Evolutionary conservation across 2,329 filamentous ascomycete genomes (phyloP).

Genomic region (Curvularia verruculosa): DNA sequence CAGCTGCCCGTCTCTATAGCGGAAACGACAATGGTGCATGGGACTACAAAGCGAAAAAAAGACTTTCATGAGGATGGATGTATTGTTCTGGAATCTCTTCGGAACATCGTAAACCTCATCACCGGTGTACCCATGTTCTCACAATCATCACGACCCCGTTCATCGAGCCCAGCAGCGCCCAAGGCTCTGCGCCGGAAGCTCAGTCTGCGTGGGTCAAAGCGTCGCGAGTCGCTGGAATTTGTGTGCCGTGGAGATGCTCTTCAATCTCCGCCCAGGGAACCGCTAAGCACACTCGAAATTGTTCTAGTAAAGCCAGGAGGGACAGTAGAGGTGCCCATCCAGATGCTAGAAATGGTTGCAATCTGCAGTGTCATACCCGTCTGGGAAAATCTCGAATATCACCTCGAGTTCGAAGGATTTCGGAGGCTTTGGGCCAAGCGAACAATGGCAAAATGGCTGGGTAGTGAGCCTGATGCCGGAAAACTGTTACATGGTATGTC

Average conservation of each 20-base stretch:
- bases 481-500: constrained; percentile 30
- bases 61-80: constrained; percentile 26
- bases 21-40: constrained; percentile 21
- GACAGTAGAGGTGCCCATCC: constrained; percentile 22
- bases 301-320: constrained; percentile 31
- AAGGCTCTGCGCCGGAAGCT: constrained; percentile 14
- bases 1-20: constrained; percentile 34
- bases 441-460: constrained; percentile 28
- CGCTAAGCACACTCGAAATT: constrained; percentile 30
- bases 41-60: constrained; percentile 31
- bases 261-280: constrained; percentile 8
- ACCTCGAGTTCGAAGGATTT: constrained; percentile 31
- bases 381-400: constrained; percentile 27
- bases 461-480: constrained; percentile 30
- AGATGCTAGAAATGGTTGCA: constrained; percentile 27
- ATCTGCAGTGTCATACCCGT: constrained; percentile 30
- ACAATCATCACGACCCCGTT: constrained; percentile 2
- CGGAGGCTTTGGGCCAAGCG: constrained; percentile 33
- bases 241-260: constrained; percentile 15
- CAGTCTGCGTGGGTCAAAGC: constrained; percentile 12
- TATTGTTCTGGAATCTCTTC: constrained; percentile 26
- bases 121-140: constrained; percentile 1
- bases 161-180: constrained; percentile 6
- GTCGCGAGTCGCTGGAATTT: constrained; percentile 10
- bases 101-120: constrained; percentile 21